These are phyloP conservation scores for Peribolospora baueri DNA, from an alignment of 768 basidiomycete genomes.

Conservation along the genomic window DNA sequence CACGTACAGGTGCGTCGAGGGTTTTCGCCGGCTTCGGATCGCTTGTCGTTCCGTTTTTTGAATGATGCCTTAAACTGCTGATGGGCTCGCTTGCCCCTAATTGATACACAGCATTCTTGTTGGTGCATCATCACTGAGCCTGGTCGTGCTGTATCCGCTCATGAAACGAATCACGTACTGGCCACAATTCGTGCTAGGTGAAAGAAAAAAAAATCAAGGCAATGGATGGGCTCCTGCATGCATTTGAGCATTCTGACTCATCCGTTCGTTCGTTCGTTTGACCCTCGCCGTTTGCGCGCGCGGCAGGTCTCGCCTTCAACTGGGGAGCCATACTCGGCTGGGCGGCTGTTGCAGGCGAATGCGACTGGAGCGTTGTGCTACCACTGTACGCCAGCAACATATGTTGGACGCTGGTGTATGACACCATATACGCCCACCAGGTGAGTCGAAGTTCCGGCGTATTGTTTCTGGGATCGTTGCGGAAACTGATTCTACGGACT, in stretches of 20 bases:
- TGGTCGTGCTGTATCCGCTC: conserved; percentile 74
- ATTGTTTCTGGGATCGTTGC: not conserved
- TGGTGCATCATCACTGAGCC: conserved; percentile 66
- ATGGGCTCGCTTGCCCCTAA: not conserved
- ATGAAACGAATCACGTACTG: conserved; percentile 96
- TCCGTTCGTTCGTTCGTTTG: not conserved
- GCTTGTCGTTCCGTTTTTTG: not conserved
- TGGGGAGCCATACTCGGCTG: conserved; percentile 93
- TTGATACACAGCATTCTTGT: conserved; percentile 43
- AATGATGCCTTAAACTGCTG: not conserved
- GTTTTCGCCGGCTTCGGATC: not conserved
- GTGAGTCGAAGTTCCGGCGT: conserved; percentile 21
- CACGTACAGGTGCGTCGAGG: conserved; percentile 57
- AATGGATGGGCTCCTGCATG: too few relatives aligned
- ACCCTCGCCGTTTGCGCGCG: not conserved
- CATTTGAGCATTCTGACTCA: not conserved
- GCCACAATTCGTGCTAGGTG: conserved; percentile 87
- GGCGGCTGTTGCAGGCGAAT: conserved; percentile 65
- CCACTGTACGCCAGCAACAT: conserved; percentile 77
- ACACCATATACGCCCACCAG: conserved; percentile 95
- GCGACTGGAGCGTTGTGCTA: conserved; percentile 56
- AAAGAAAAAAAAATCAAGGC: not conserved
- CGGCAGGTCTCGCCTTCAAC: conserved; percentile 70
- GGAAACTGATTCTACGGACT: not conserved
- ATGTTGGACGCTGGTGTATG: conserved; percentile 88